Evolutionary conservation across 2,329 filamentous ascomycete genomes (phyloP).

Genomic region (Claviceps humidiphila): DNA sequence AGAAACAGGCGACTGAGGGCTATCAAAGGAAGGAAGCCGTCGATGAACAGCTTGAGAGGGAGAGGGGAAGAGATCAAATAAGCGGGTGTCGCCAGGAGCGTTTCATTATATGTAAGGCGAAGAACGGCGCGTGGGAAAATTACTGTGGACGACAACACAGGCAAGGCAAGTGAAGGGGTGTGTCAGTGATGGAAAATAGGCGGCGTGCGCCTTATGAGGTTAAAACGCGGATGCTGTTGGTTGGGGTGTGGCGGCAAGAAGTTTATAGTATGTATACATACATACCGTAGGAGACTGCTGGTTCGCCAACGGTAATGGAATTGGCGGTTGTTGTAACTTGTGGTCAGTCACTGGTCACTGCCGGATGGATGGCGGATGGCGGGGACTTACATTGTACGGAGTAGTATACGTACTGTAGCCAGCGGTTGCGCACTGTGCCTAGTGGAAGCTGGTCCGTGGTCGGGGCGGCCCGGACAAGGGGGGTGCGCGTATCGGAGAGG

Average conservation of each 20-base stretch:
- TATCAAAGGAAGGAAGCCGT: not conserved
- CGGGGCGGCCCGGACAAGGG: too few species aligned
- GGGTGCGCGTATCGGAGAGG: too few species aligned
- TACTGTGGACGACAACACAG: not conserved
- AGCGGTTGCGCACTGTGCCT: too few species aligned
- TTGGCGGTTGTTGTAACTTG: not conserved
- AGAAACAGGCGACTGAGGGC: not conserved
- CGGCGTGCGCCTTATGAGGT: slow-evolving; percentile 6
- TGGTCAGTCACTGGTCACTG: too few species aligned
- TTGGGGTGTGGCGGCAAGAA: not conserved
- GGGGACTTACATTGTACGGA: too few species aligned
- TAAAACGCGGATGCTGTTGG: not conserved
- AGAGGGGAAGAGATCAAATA: not conserved
- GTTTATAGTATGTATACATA: not conserved
- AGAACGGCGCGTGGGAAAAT: slow-evolving; percentile 7
- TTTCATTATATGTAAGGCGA: slow-evolving; percentile 6
- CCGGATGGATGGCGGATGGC: too few species aligned
- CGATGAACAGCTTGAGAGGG: not conserved
- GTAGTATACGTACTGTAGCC: too few species aligned
- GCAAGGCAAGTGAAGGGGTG: not conserved
- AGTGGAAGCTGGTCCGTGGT: too few species aligned
- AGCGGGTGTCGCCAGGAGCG: slow-evolving; percentile 4
- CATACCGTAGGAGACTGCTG: not conserved
- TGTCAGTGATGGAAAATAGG: slow-evolving; percentile 1
- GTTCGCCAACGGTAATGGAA: slow-evolving; percentile 4